phyloP scores from a whole-genome alignment of 2,329 filamentous ascomycete species.

The Chrysoporthe austroafricana region DNA sequence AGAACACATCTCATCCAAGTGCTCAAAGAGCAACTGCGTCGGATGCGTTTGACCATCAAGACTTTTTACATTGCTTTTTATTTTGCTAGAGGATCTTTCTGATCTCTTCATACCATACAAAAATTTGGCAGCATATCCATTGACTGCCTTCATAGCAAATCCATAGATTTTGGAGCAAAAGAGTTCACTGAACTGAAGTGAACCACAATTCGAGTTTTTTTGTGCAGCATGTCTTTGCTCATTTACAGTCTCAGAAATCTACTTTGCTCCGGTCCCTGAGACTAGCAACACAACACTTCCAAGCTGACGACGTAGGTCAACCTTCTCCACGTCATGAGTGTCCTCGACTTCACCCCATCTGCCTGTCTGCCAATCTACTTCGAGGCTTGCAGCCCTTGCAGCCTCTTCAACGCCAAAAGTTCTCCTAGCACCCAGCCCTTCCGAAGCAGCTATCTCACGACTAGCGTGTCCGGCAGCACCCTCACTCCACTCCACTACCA shows the following conservation, averaged over 20 bases:
- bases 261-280: constrained; percentile 53
- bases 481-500: constrained; percentile 88
- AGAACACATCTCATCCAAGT: background rate
- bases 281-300: constrained; percentile 86
- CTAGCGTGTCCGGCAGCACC: constrained; percentile 58
- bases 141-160: background rate
- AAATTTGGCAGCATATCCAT: too few species aligned
- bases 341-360: constrained; percentile 98
- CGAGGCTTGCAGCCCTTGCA: constrained; percentile 74
- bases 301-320: constrained; percentile 84
- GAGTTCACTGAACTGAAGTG: background rate
- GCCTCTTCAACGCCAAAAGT: constrained; percentile 84
- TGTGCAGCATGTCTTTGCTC: background rate
- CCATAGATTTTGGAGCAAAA: background rate
- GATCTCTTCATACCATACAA: too few species aligned
- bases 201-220: background rate
- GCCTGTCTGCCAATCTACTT: constrained; percentile 87
- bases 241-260: background rate
- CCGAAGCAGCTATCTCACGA: constrained; percentile 27
- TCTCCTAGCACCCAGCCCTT: constrained; percentile 34
- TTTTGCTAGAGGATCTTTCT: too few species aligned
- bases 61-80: too few species aligned
- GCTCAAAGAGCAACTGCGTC: too few species aligned
- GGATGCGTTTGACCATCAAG: too few species aligned
- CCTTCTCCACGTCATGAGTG: constrained; percentile 93